Evolutionary conservation across 257 asterid species (phyloP).

Genomic region (Penstemon eatonii): DNA sequence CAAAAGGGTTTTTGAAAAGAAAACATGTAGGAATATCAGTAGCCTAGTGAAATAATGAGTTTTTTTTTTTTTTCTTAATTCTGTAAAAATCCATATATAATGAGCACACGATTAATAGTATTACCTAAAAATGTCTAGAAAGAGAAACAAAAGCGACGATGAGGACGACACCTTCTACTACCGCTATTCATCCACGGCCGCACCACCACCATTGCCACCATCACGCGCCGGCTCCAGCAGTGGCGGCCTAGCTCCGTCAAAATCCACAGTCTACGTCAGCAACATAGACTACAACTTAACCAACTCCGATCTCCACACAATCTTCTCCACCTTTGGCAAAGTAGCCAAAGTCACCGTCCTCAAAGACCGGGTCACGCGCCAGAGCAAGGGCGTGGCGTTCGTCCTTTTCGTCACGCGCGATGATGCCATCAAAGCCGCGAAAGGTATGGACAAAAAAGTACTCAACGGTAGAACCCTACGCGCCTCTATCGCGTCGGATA

Average conservation of each 20-base stretch:
- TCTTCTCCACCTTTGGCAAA: slow-evolving; percentile 94
- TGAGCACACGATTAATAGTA: no score
- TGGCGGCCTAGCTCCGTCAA: slow-evolving; percentile 88
- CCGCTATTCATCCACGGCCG: slow-evolving; percentile 65
- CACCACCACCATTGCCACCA: slow-evolving; percentile 35
- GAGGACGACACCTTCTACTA: slow-evolving; percentile 76
- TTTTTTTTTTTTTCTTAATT: no score
- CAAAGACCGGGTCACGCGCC: slow-evolving; percentile 80
- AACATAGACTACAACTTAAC: slow-evolving; percentile 86
- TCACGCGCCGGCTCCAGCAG: slow-evolving; percentile 50
- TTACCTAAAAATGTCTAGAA: slow-evolving; percentile 44
- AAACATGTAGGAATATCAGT: no score
- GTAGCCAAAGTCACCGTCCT: slow-evolving; percentile 92
- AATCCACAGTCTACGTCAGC: slow-evolving; percentile 87
- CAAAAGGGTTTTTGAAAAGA: no score
- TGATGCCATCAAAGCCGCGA: slow-evolving; percentile 73
- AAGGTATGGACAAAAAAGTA: slow-evolving; percentile 65
- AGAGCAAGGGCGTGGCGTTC: slow-evolving; percentile 90
- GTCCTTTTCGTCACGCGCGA: slow-evolving; percentile 75
- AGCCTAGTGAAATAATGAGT: no score
- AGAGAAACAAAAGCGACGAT: slow-evolving; percentile 45
- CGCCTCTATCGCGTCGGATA: slow-evolving; percentile 92
- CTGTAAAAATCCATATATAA: no score
- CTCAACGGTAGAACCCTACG: slow-evolving; percentile 76
- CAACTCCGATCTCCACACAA: slow-evolving; percentile 85